Percentiles rank a stretch among this genome's conserved stretches.
These are phyloP conservation scores for Bryoerythrophyllum caledonicum DNA, from an alignment of 225 moss, liverwort and hornwort species.

Conservation along the genomic window DNA sequence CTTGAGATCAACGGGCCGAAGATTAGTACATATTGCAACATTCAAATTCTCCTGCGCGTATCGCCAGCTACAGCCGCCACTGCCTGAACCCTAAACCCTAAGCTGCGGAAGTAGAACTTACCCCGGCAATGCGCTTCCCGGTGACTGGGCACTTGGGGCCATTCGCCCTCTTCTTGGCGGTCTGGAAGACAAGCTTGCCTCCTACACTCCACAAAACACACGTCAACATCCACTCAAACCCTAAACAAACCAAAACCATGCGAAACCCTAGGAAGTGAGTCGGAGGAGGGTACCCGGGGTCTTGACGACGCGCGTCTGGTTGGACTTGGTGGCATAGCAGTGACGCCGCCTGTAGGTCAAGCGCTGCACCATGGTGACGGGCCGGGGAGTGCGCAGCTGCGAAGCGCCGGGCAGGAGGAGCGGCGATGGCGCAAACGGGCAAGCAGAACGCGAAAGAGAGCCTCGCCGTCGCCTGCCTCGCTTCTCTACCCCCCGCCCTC, in stretches of 20 bases:
- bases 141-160: conserved; percentile 74
- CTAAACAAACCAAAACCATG: no score
- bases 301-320: conserved; percentile 61
- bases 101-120: no score
- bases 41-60: background rate
- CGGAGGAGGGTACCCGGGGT: conserved; percentile 39
- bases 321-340: conserved; percentile 62
- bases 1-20: background rate
- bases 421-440: conserved; percentile 22
- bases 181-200: conserved; percentile 73
- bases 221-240: background rate
- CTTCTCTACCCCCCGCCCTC: conserved; percentile 2
- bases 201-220: conserved; percentile 31
- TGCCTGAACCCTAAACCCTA: background rate
- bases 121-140: conserved; percentile 73
- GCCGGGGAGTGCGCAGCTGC: background rate
- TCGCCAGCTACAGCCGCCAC: background rate
- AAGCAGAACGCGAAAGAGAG: background rate
- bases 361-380: conserved; percentile 26
- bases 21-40: background rate
- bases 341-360: conserved; percentile 53
- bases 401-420: background rate
- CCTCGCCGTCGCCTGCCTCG: background rate
- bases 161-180: conserved; percentile 77
- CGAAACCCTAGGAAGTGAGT: background rate